Conservation (phyloP, 176 grass and related monocot genomes). For the Eremochloa ophiuroides region DNA sequence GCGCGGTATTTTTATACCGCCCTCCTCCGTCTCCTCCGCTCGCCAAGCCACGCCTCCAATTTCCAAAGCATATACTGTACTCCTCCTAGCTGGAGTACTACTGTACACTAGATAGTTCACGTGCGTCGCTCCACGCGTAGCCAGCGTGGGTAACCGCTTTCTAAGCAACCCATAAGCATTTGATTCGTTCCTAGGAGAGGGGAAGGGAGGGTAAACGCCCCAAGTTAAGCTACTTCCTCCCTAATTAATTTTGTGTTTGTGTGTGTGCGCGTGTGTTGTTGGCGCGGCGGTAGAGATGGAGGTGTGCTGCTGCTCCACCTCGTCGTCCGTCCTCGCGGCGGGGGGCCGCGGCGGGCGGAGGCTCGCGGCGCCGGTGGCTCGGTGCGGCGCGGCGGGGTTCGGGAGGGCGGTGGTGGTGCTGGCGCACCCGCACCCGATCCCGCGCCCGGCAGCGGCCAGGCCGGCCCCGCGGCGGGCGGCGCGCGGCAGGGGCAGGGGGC, state of each 20-base stretch:
- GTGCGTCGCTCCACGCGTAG: not conserved
- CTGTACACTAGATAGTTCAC: not conserved
- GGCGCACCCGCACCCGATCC: conserved; percentile 12
- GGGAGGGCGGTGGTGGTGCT: conserved; percentile 42
- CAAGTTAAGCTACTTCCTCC: not conserved
- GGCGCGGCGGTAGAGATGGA: conserved; percentile 22
- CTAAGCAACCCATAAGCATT: not conserved
- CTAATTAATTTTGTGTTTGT: not conserved
- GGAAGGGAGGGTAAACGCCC: not conserved
- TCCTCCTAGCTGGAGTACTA: too few species aligned
- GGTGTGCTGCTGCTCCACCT: conserved; percentile 50
- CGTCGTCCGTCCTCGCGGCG: conserved; percentile 4
- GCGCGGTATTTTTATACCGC: conserved; percentile 26
- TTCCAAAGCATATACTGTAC: not conserved
- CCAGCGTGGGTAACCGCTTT: not conserved
- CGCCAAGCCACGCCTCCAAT: not conserved
- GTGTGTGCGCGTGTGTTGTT: not conserved
- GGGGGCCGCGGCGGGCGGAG: not conserved
- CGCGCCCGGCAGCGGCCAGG: not conserved
- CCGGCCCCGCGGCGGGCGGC: not conserved
- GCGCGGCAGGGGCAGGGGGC: not conserved
- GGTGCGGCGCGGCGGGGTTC: conserved; percentile 9
- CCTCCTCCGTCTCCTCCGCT: not conserved
- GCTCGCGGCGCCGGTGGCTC: conserved; percentile 1
- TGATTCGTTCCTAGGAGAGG: not conserved